Evolutionary conservation across 495 filamentous ascomycete species (phyloP).

Genomic region (Parathielavia hyrcaniae): DNA sequence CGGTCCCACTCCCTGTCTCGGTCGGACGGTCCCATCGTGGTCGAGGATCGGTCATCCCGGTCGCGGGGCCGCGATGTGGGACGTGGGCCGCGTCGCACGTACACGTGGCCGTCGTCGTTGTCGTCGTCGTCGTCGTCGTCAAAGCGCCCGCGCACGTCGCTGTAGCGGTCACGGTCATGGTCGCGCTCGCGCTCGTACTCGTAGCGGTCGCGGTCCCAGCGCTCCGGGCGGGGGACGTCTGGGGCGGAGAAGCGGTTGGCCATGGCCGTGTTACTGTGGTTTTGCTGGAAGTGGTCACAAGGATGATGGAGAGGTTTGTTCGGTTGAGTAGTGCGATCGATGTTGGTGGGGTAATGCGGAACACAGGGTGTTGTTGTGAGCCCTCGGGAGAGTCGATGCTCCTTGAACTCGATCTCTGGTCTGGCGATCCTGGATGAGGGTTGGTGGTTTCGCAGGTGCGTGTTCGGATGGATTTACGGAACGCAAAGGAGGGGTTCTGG

Average conservation of each 20-base stretch:
- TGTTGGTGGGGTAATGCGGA: not conserved
- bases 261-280: slow-evolving; percentile 13
- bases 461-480: slow-evolving; percentile 7
- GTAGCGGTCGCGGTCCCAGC: slow-evolving; percentile 43
- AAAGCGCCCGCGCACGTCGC: slow-evolving; percentile 34
- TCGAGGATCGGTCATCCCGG: not conserved
- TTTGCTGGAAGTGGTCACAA: not conserved
- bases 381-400: not conserved
- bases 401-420: not conserved
- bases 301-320: not conserved
- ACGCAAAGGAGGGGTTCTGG: slow-evolving; percentile 4
- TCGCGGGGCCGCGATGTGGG: slow-evolving; percentile 22
- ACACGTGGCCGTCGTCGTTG: slow-evolving; percentile 27
- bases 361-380: not conserved
- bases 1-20: not conserved
- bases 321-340: not conserved
- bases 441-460: not conserved
- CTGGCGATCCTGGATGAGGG: not conserved
- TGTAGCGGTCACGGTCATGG: slow-evolving; percentile 24
- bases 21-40: not conserved
- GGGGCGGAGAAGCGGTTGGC: slow-evolving; percentile 33
- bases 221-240: slow-evolving; percentile 34
- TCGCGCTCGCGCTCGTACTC: slow-evolving; percentile 26
- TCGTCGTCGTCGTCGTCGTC: slow-evolving; percentile 31
- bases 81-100: slow-evolving; percentile 17